Evolutionary conservation across 2,329 filamentous ascomycete genomes (phyloP), one percentile per base, ranked within the genome.

Genomic region (Chaetomium sp.): DNA sequence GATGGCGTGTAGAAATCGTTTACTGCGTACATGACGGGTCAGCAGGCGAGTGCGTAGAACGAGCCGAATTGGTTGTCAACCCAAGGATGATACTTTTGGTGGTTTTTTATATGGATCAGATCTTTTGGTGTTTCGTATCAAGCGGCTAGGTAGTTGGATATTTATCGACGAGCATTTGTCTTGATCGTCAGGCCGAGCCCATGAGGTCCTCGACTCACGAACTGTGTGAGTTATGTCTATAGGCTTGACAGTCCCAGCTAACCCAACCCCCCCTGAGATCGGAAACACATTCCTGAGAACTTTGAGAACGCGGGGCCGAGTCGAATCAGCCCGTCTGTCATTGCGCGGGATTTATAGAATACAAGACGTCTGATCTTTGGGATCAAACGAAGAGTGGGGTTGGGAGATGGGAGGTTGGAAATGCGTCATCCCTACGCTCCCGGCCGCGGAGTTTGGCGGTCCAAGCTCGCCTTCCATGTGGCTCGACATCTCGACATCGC

Each of bases 11-110:
- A 86, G 83, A 81, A 78, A 75, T 76, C 83, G 2, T 86, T 87
- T 69, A 75, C 74, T 45, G 81, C 81, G 2, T 86, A 81, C 68
- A 82, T 86, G 78, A 74, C 77, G 0, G 82, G 82, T 8, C 82
- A 84, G 63, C 63, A 65, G 56, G 60, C 56, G 62, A 73, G 65
- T 4, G 65, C 70, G 38, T 74, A 68, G 60, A 35, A n/a, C 9
- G 35, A 25, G 21, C n/a, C 53, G 38, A 13, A 7, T 31, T 16
- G 7, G 7, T 19, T 23, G 47, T 35, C n/a, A 33, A 31, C 12
- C 16, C 8, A 13, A 19, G 12, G 33, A 60, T 8, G 31, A 25
- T 19, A 51, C 5, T 16, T 27, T 5, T 42, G 12, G 57, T 23
- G 56, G n/a, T n/a, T 23, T 12, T n/a, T 49, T 50, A n/a, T 42